phyloP scores from a whole-genome alignment of 1,284 basidiomycete species.

The Neotropicomus parvogracilis region DNA sequence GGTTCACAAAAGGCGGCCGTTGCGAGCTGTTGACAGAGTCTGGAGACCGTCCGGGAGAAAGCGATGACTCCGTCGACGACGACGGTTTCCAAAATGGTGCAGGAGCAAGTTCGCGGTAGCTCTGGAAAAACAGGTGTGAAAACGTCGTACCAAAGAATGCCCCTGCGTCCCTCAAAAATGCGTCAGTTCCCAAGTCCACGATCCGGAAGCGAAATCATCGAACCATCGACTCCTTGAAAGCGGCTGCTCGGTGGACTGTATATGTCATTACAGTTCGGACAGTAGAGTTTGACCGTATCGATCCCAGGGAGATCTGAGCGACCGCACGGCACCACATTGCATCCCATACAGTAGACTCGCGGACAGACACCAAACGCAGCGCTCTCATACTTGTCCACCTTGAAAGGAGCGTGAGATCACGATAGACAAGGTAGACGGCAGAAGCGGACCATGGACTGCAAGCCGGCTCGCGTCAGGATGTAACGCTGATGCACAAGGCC shows the following conservation, averaged over 20 bases:
- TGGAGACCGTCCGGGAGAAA: slow-evolving; percentile 47
- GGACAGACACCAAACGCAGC: slow-evolving; percentile 95
- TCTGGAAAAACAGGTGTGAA: slow-evolving; percentile 96
- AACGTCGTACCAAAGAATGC: slow-evolving; percentile 99
- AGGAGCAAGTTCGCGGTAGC: slow-evolving; percentile 87
- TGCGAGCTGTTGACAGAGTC: slow-evolving; percentile 49
- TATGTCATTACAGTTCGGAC: slow-evolving; percentile 97
- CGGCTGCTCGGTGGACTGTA: slow-evolving; percentile 94
- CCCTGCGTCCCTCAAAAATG: slow-evolving; percentile 48
- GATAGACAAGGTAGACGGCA: slow-evolving; percentile 12
- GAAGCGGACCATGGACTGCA: slow-evolving; percentile 86
- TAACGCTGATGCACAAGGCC: slow-evolving; percentile 97
- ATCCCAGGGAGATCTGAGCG: slow-evolving; percentile 95
- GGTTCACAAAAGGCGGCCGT: slow-evolving; percentile 65
- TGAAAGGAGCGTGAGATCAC: slow-evolving; percentile 22
- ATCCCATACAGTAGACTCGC: slow-evolving; percentile 88
- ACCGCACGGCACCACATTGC: slow-evolving; percentile 92
- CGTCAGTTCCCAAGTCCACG: slow-evolving; percentile 13
- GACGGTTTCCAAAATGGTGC: slow-evolving; percentile 80
- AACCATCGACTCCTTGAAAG: slow-evolving; percentile 95
- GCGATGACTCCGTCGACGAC: slow-evolving; percentile 45
- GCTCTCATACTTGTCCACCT: slow-evolving; percentile 96
- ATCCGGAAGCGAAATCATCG: slow-evolving; percentile 27
- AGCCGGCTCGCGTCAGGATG: slow-evolving; percentile 90
- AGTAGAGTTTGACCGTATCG: slow-evolving; percentile 98